phyloP scores from a whole-genome alignment of 2,329 filamentous ascomycete genomes.

The Stachybotrys echinatus region DNA sequence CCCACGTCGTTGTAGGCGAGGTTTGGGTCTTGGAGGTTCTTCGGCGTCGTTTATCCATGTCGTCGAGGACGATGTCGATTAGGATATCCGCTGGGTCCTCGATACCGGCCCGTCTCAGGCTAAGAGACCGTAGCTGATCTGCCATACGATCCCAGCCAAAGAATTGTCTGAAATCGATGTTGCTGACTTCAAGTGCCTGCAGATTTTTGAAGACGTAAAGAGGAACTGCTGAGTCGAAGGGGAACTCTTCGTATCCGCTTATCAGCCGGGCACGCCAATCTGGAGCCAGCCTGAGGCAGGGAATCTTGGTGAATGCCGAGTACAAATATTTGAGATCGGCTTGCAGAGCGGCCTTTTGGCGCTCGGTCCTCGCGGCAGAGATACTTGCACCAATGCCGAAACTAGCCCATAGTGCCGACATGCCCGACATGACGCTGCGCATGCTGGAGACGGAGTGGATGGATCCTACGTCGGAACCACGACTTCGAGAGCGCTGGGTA shows the following conservation, averaged over 20 bases:
- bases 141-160: conserved; percentile 94
- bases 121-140: conserved; percentile 85
- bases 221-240: conserved; percentile 94
- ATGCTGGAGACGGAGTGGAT: conserved; percentile 96
- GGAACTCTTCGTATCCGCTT: conserved; percentile 92
- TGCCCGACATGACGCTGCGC: conserved; percentile 93
- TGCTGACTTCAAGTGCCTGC: conserved; percentile 86
- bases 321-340: conserved; percentile 93
- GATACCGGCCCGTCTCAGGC: conserved; percentile 78
- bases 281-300: conserved; percentile 82
- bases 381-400: conserved; percentile 78
- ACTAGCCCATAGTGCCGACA: conserved; percentile 88
- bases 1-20: conserved; percentile 71
- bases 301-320: conserved; percentile 97
- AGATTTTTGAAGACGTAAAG: conserved; percentile 97
- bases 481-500: conserved; percentile 68
- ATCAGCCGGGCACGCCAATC: conserved; percentile 90
- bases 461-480: conserved; percentile 78
- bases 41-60: conserved; percentile 87
- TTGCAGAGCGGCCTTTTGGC: conserved; percentile 79
- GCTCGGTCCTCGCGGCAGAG: conserved; percentile 76
- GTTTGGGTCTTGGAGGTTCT: conserved; percentile 81
- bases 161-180: conserved; percentile 94
- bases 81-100: conserved; percentile 88
- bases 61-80: conserved; percentile 89